Base-by-base conservation (phyloP, 257 asterid species). In the Rubia yunnanensis region DNA sequence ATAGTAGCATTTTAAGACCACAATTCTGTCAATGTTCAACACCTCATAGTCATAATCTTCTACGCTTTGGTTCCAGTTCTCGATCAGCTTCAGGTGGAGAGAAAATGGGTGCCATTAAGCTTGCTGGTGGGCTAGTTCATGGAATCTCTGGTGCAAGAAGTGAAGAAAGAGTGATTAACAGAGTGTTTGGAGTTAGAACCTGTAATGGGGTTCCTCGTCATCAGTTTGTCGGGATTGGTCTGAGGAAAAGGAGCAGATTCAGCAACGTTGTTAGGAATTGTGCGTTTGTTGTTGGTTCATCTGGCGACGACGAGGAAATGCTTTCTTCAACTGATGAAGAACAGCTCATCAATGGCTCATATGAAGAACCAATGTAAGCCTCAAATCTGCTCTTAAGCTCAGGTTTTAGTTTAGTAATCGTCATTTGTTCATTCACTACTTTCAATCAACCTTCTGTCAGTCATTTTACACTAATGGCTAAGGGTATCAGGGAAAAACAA, bases 351-450 rank as follows among this genome's bases (percentile, higher is more conserved):
- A 54, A 72, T 67, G 81, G 73, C 34, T 64, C 78, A 69, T 67
- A 52, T 35, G 75, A 67, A 67, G 81, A 71, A 64, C 64, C 24
- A 55, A 65, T 63, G 84, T 79, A 77, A 79, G 84, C 30, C 67
- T 54, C 68, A n/a, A 52, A 23, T 48, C 48, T 8, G 38, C 1
- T 60, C 30, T 48, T 18, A 48, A 0, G 5, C 3, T 39, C 17
- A 39, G 18, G 15, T 39, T 39, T 39, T 39, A 39, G n/a, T n/a
- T n/a, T n/a, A n/a, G n/a, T 11, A 11, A 39, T 44, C 5, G 52
- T 44, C 8, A 15, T 3, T 44, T 44, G 52, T 44, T 44, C 52
- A 44, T 3, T 14, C 20, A 15, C 52, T 44, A 17, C 52, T 44
- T 44, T 36, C n/a, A n/a, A n/a, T n/a, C n/a, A n/a, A 35, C 4